A percentile compares a stretch with the other conserved stretches of the same genome.
Evolutionary conservation across 108 stramenopile species (phyloP).

Genomic region (Pseudonitzschia pungens): DNA sequence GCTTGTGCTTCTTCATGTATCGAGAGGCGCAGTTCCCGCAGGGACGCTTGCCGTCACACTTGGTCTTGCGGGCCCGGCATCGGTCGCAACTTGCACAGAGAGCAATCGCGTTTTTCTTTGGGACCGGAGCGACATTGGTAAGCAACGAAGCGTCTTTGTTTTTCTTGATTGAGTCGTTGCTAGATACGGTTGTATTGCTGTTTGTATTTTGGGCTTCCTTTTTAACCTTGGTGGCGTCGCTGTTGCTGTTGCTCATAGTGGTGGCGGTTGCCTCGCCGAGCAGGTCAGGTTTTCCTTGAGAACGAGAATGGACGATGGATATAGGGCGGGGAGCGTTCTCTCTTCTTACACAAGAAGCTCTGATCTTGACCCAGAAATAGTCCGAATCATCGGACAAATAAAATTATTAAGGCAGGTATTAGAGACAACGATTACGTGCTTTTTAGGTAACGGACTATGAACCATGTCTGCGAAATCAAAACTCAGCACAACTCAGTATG

Average conservation of each 20-base stretch:
- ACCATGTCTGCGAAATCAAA: too few relatives aligned
- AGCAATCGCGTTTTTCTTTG: conserved; percentile 4
- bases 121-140: neutral
- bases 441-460: too few relatives aligned
- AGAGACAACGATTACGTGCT: too few relatives aligned
- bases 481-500: too few relatives aligned
- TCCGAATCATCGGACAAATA: neutral
- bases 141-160: neutral
- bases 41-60: conserved; percentile 77
- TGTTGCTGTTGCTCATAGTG: neutral
- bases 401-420: neutral
- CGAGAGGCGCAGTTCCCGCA: conserved; percentile 71
- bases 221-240: neutral
- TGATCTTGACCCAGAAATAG: neutral
- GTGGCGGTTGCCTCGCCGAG: neutral
- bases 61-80: conserved; percentile 80
- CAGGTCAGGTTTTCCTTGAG: neutral
- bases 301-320: neutral
- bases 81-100: conserved; percentile 81
- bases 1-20: conserved; percentile 80
- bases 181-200: neutral
- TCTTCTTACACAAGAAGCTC: neutral
- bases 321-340: too few relatives aligned
- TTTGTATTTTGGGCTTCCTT: too few relatives aligned
- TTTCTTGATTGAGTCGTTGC: neutral